Evolutionary conservation across 225 moss, liverwort and hornwort species (phyloP).

Genomic region (Neckera pumila): DNA sequence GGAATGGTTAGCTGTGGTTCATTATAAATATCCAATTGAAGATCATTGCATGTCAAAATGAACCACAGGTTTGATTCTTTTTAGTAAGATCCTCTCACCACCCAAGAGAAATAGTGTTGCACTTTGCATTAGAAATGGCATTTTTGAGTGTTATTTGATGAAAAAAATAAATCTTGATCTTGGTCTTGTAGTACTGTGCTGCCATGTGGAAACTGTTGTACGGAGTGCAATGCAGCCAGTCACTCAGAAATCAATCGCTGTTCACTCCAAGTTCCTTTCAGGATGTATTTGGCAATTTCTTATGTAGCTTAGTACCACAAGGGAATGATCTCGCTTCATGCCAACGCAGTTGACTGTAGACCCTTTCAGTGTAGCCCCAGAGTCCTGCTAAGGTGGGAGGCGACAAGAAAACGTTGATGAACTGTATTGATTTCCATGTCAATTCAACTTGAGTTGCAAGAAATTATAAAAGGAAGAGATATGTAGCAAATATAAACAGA

Average conservation of each 20-base stretch:
- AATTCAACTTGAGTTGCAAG: neutral
- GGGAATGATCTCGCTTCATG: neutral
- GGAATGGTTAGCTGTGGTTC: neutral
- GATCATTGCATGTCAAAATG: neutral
- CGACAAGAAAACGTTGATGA: neutral
- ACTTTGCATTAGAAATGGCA: neutral
- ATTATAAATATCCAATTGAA: neutral
- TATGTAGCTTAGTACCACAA: neutral
- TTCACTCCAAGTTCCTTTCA: neutral
- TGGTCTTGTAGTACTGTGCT: neutral
- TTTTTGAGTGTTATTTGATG: no score
- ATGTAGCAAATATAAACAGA: neutral
- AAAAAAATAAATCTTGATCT: neutral
- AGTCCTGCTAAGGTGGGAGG: neutral
- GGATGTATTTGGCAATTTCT: neutral
- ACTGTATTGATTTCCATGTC: neutral
- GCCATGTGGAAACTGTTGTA: conserved; percentile 13
- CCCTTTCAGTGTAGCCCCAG: neutral
- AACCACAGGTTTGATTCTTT: neutral
- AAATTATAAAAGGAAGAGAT: neutral
- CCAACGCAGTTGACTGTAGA: conserved; percentile 6
- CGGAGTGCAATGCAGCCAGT: neutral
- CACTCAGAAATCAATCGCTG: neutral
- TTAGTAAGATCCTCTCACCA: no score
- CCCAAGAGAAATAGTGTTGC: neutral